Evolutionary conservation across 257 asterid genomes (phyloP), one percentile per base, ranked within the genome.

Genomic region (Solanum paucissectum): DNA sequence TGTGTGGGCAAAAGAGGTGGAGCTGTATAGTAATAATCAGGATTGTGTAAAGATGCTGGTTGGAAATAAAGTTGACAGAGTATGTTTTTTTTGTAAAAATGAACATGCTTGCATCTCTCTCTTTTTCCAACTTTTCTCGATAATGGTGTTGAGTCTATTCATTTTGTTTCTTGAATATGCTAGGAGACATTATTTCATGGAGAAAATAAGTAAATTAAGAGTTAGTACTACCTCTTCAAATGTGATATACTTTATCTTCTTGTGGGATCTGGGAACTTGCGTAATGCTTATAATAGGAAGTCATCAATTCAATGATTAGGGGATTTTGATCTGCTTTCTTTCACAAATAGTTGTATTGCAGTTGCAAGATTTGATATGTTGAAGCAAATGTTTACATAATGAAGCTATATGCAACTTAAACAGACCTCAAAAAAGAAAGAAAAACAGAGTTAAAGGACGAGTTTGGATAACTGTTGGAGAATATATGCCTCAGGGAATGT

Each of bases 21-120:
- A 96, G 89, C 93, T 95, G 46, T 96, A 96, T 90, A 94, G 97
- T 75, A 94, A 95, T 69, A 92, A 93, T 87, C 94, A 91, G 89
- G 95, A 96, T 84, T 96, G 98, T 83, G 90, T 94, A 90, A 96
- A 96, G 95, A 96, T 96, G 95, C 98, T 96, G 72, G 98, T 96
- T 4, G 99, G 99, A 34, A 96, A 96, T 94, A 96, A 96, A 96
- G 96, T 95, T 87, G 99, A 96, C 89, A 92, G 91, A 88, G 98
- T 96, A 91, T 85, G 94, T 90, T 88, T 44, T 38, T 38, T 9
- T 58, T 29, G 69, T 18, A 5, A 6, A 64, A n/a, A 0, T 79
- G 12, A 44, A 44, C 16, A 10, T 66, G 75, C 32, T 25, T 66
- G 64, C n/a, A 46, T 87, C 64, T 77, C 14, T 79, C 64, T 20